Evolutionary conservation across 176 grass and related monocot species (phyloP), one percentile per base, ranked within the genome.

Genomic region (Tillandsia fasciculata): DNA sequence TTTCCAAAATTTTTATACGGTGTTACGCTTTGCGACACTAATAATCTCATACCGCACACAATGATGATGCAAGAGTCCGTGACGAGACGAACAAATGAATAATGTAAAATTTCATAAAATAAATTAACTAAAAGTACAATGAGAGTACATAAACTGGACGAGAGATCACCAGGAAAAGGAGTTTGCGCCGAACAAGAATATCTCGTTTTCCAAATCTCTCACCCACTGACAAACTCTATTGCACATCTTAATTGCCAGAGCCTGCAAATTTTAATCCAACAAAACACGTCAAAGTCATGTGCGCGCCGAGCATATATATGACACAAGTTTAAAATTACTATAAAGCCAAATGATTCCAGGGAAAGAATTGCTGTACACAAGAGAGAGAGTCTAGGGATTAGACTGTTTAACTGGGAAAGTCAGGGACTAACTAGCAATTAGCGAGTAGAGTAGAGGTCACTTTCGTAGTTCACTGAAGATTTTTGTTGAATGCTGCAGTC

Each of bases 191-290:
- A 92, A 88, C 17, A 99, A 80, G 80, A 99, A 99, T 77, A 94
- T 87, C 54, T 87, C 87, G 74, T 88, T 93, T 76, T 99, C 94
- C 63, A 93, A 76, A 68, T 99, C 94, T 84, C 87, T 87, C 69
- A 93, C 76, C 89, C 94, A 93, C 74, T 99, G 94, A 76, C 94
- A 99, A 75, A 99, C 84, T 82, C 87, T 82, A 26, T 99, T 93
- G 80, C 94, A 99, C 58, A 83, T 74, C 72, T 90, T 93, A 79
- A 99, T 99, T 20, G 94, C 90, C 63, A 80, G 82, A 28, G 77
- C 83, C 94, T 99, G 75, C 51, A 90, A 64, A 48, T 26, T 9
- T 42, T 42, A 7, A 42, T 49, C 59, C 14, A 50, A 49, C 48
- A 69, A 12, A 11, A 12, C 2, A 23, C 2, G 13, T 77, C 12